phyloP scores from a whole-genome alignment of 2,329 filamentous ascomycete species.

The Aspergillus ochraceoroseus region DNA sequence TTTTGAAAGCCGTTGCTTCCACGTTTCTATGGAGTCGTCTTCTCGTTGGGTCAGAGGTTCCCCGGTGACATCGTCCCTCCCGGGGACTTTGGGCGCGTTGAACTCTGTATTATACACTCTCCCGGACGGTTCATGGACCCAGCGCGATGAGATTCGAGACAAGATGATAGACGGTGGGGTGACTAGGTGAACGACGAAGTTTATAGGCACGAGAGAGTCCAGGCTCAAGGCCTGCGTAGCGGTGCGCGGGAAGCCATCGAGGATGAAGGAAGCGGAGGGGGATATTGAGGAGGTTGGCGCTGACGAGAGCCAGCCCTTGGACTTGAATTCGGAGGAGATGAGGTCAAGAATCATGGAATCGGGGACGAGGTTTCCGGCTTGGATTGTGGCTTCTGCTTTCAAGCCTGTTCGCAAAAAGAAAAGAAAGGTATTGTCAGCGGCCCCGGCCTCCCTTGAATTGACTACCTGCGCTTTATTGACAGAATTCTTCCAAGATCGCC shows the following conservation, averaged over 20 bases:
- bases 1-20: conserved; percentile 70
- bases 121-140: conserved; percentile 88
- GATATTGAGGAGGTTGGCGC: conserved; percentile 52
- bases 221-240: conserved; percentile 71
- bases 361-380: conserved; percentile 79
- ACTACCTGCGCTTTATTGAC: too few species aligned
- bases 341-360: conserved; percentile 88
- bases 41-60: conserved; percentile 74
- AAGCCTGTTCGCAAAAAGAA: conserved; percentile 57
- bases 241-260: conserved; percentile 93
- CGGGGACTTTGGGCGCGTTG: conserved; percentile 74
- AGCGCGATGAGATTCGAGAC: conserved; percentile 81
- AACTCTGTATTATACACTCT: conserved; percentile 94
- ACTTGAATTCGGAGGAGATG: conserved; percentile 82
- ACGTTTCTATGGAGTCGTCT: conserved; percentile 84
- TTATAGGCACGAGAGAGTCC: conserved; percentile 83
- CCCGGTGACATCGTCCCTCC: conserved; percentile 85
- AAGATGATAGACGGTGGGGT: conserved; percentile 85
- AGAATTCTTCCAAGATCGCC: conserved; percentile 16
- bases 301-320: conserved; percentile 71
- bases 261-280: conserved; percentile 80
- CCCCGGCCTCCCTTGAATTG: too few species aligned
- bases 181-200: conserved; percentile 80
- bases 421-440: background rate
- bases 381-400: conserved; percentile 85